phyloP scores from a whole-genome alignment of 495 filamentous ascomycete genomes.

The Aspergillus saccharolyticus region DNA sequence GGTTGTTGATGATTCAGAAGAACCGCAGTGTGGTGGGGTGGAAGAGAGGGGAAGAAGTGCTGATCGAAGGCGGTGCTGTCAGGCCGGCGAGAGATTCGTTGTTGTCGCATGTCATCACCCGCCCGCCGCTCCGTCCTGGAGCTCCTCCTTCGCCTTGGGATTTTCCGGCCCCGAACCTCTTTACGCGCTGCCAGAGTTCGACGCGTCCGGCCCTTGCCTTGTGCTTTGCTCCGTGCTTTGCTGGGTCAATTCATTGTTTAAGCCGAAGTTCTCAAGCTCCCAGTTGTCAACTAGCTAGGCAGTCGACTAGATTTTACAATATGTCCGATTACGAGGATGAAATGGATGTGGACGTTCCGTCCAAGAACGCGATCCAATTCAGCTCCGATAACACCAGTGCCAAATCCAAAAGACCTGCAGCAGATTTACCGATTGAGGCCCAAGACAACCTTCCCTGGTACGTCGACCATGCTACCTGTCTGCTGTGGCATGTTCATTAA shows the following conservation, averaged over 20 bases:
- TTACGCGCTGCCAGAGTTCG: slow-evolving; percentile 35
- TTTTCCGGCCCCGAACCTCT: slow-evolving; percentile 44
- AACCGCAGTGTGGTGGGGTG: neutral
- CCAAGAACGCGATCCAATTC: slow-evolving; percentile 54
- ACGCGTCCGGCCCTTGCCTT: slow-evolving; percentile 28
- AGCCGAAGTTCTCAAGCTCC: too few species aligned
- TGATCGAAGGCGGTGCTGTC: slow-evolving; percentile 25
- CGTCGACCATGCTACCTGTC: neutral
- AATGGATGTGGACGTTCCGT: slow-evolving; percentile 72
- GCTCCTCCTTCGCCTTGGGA: slow-evolving; percentile 19
- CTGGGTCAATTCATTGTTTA: too few species aligned
- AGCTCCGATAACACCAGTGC: slow-evolving; percentile 53
- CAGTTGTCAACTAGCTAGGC: too few species aligned
- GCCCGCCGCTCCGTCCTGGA: slow-evolving; percentile 16
- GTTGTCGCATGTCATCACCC: slow-evolving; percentile 36
- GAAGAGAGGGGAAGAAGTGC: slow-evolving; percentile 12
- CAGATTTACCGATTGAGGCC: slow-evolving; percentile 89
- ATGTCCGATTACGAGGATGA: slow-evolving; percentile 95
- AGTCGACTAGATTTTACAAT: slow-evolving; percentile 18
- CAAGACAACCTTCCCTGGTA: slow-evolving; percentile 94
- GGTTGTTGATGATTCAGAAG: neutral
- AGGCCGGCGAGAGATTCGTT: slow-evolving; percentile 20
- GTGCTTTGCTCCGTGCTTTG: neutral
- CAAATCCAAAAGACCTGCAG: slow-evolving; percentile 86
- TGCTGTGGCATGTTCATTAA: slow-evolving; percentile 5